Evolutionary conservation across 176 grass and related monocot species (phyloP), one percentile per base, ranked within the genome.

Genomic region (Oropetium thomaeum): DNA sequence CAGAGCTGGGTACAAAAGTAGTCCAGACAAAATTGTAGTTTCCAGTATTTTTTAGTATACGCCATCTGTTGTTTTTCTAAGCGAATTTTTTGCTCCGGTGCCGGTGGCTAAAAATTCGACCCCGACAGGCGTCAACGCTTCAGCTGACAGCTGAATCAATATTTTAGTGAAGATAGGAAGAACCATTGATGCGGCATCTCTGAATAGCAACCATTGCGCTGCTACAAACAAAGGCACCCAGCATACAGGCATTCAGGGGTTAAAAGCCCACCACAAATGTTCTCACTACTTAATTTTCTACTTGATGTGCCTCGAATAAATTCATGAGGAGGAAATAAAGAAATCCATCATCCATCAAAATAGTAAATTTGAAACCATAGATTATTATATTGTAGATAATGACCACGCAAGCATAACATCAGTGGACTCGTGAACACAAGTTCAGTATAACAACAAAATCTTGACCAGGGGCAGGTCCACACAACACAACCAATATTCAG

Each of bases 401-500:
- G n/a, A n/a, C n/a, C n/a, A n/a, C n/a, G 2, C 22, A 8, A 55
- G 14, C 10, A 11, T 26, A 55, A 55, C 8, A 55, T 26, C 22
- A 16, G 33, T 41, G 35, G 32, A 41, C 19, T 16, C 34, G 19
- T 28, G 7, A 65, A 3, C 26, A 78, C 2, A 71, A 32, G 10
- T 39, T 41, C 47, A 40, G 16, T 66, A 65, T 4, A 57, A 0
- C 4, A 71, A 62, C 23, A 64, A 11, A 54, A 17, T 27, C n/a
- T 45, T 35, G 4, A 23, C 49, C 19, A 53, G 49, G 49, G 19
- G 4, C 20, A 53, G 52, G 52, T 25, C 52, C 52, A 54, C 52
- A 57, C 53, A 57, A 57, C 81, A 57, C 53, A 57, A 57, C 81
- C 83, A 61, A 81, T 77, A 76, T 62, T 39, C 49, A 81, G 10